Conservation (phyloP, 495 filamentous ascomycete species). For the Pseudoneurospora amorphoporcata region DNA sequence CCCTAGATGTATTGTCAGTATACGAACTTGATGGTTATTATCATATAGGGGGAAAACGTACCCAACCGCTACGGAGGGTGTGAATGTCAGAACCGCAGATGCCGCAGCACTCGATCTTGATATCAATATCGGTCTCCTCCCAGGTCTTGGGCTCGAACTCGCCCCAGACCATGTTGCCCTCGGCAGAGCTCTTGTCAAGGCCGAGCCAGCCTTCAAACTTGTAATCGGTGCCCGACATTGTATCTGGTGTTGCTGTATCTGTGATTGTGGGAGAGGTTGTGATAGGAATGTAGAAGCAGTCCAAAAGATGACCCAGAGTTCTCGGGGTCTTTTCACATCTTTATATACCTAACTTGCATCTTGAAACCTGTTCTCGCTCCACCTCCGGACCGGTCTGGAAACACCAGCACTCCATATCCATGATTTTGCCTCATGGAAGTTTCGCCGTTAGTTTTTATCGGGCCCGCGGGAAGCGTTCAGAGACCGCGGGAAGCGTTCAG, state of each 20-base stretch:
- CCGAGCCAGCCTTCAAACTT: slow-evolving; percentile 80
- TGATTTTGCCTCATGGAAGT: background rate
- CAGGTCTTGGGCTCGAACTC: slow-evolving; percentile 70
- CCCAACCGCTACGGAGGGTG: slow-evolving; percentile 65
- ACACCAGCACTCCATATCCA: background rate
- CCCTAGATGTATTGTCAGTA: slow-evolving; percentile 21
- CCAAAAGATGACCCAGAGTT: background rate
- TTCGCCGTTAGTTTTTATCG: background rate
- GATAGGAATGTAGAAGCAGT: background rate
- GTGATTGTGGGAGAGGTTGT: background rate
- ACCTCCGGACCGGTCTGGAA: background rate
- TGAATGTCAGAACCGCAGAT: slow-evolving; percentile 76
- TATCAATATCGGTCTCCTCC: slow-evolving; percentile 68
- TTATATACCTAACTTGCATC: background rate
- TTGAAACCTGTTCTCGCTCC: background rate
- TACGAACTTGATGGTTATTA: background rate
- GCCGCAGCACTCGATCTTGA: slow-evolving; percentile 71
- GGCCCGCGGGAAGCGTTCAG: background rate
- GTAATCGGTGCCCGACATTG: slow-evolving; percentile 20
- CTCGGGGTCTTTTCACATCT: background rate
- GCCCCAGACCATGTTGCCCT: slow-evolving; percentile 63
- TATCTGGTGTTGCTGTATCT: background rate
- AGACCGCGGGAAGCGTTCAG: background rate
- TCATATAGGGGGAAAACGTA: slow-evolving; percentile 2
- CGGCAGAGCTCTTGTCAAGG: slow-evolving; percentile 42